phyloP scores from a whole-genome alignment of 371 early-diverging fungal genomes.

The Capniomyces stellatus region DNA sequence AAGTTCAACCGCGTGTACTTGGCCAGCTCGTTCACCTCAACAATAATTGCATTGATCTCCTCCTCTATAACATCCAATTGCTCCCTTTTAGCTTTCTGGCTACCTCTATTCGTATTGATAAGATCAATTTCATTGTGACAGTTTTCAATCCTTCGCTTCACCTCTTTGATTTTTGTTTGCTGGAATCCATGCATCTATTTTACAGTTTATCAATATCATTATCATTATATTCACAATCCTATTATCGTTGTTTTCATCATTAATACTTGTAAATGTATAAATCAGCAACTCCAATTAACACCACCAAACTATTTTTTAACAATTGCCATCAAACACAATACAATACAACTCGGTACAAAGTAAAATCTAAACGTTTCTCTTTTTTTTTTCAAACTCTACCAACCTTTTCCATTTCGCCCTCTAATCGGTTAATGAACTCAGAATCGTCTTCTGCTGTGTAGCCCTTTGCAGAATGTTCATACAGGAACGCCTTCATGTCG shows the following conservation, averaged over 20 bases:
- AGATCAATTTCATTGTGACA: conserved; percentile 48
- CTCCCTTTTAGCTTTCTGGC: conserved; percentile 30
- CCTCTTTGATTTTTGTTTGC: conserved; percentile 72
- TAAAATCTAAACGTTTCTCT: no score
- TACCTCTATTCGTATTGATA: conserved; percentile 34
- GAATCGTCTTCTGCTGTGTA: conserved; percentile 59
- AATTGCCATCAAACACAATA: no score
- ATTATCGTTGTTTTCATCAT: no score
- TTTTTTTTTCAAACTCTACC: no score
- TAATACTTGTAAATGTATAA: no score
- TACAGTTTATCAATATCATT: no score
- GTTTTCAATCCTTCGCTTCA: conserved; percentile 57
- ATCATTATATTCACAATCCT: no score
- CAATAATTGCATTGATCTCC: conserved; percentile 62
- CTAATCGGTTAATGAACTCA: conserved; percentile 67
- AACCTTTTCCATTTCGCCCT: conserved; percentile 84
- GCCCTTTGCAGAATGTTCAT: conserved; percentile 30
- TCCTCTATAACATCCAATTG: conserved; percentile 37
- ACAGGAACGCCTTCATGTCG: conserved; percentile 64
- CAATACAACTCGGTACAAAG: no score
- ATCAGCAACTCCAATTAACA: no score
- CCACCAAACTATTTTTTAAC: no score
- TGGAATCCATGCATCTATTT: conserved; percentile 71
- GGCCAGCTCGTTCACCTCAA: conserved; percentile 76
- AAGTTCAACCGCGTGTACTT: conserved; percentile 89